phyloP scores from a whole-genome alignment of 257 asterid species.

The Osmanthus fragrans region DNA sequence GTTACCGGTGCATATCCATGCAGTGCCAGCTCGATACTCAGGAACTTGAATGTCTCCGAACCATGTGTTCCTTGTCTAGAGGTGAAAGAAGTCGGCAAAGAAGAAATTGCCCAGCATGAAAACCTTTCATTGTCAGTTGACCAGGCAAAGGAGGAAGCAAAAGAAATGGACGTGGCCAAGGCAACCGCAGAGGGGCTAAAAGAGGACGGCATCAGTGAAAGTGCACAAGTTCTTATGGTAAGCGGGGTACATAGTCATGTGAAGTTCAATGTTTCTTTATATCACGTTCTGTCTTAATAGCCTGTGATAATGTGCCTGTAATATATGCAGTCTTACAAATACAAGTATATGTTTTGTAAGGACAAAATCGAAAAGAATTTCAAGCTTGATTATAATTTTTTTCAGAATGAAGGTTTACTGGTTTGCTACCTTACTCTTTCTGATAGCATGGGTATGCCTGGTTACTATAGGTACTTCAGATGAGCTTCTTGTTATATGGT shows the following conservation, averaged over 20 bases:
- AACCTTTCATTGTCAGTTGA: conserved; percentile 47
- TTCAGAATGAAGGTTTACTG: not conserved
- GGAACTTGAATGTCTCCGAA: conserved; percentile 63
- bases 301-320: not conserved
- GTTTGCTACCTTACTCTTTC: not conserved
- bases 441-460: not conserved
- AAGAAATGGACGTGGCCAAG: conserved; percentile 58
- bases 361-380: not conserved
- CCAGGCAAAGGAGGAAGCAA: conserved; percentile 69
- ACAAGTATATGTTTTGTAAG: not conserved
- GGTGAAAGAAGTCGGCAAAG: conserved; percentile 19
- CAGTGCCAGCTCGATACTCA: conserved; percentile 73
- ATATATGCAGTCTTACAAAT: too few species aligned
- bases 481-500: not conserved
- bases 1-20: conserved; percentile 54
- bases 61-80: conserved; percentile 30
- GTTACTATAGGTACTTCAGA: not conserved
- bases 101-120: conserved; percentile 37
- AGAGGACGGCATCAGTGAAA: conserved; percentile 79
- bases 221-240: conserved; percentile 78
- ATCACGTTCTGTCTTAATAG: not conserved
- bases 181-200: conserved; percentile 57
- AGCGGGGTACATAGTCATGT: conserved; percentile 7
- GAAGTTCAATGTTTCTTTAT: not conserved
- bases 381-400: not conserved